Base-by-base conservation (phyloP, 2,329 filamentous ascomycete species). In the Trichophyton simii region DNA sequence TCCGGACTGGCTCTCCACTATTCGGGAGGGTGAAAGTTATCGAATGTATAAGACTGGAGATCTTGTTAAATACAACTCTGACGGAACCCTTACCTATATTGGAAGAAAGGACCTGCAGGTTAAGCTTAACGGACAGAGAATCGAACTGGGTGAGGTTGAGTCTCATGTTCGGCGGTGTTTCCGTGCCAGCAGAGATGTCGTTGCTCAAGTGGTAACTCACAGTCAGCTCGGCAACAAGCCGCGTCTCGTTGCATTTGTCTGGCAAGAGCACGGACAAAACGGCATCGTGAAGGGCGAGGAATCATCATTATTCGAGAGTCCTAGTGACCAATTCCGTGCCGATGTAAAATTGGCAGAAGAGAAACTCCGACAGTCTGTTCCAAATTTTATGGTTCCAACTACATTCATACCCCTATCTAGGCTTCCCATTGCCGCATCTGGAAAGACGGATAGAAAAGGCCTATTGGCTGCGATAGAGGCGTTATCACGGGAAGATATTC, bases 131-230 rank as follows among this genome's bases (percentile, higher is more conserved):
- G 90, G 90, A 0, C 90, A 95, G 70, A 80, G 90, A 13, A 79
- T 95, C 0, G 90, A 95, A 68, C 86, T 94, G 62, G 87, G 86
- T 0, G 90, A 95, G 74, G 92, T 95, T 72, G 88, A 92, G 68
- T 82, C 89, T 66, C 86, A 83, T 0, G 79, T 85, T 65, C 68
- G 48, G 28, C 48, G 36, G 2, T 22, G 42, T 60, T 60, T 31
- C 41, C 38, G 1, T 38, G 63, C 44, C 42, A 38, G 22, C 54
- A 50, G n/a, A 25, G 58, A 60, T 18, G 58, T 52, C 2, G 41
- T 60, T 15, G 58, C 38, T 13, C 42, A 60, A 44, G 41, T 65
- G 59, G 57, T 65, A 18, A 44, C 8, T 6, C 55, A 58, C n/a
- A 42, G 22, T 15, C 50, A 57, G 62, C 36, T 52, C 38, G 48